These are phyloP conservation scores for Cercospora nicotianae DNA, from an alignment of 2,329 filamentous ascomycete genomes.

Conservation along the genomic window DNA sequence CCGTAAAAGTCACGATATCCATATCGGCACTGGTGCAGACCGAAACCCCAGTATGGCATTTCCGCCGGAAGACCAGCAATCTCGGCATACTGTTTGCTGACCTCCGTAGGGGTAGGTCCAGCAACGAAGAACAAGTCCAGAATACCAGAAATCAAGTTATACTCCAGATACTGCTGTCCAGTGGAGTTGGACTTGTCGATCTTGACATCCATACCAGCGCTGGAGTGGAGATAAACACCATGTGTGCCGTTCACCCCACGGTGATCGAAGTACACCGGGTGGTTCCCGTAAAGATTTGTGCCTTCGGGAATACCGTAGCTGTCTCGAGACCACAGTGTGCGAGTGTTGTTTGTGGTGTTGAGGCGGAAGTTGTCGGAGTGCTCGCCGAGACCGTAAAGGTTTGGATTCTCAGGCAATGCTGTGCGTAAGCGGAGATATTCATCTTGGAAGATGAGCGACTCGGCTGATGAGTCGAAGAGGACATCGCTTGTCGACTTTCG, in stretches of 20 bases:
- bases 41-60: constrained; percentile 55
- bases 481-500: constrained; percentile 32
- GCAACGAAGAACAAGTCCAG: constrained; percentile 62
- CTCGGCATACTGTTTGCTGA: constrained; percentile 51
- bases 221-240: constrained; percentile 69
- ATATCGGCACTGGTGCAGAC: constrained; percentile 52
- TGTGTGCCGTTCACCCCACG: constrained; percentile 57
- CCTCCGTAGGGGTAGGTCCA: constrained; percentile 48
- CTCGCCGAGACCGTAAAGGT: constrained; percentile 77
- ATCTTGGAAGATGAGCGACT: constrained; percentile 36
- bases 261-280: constrained; percentile 74
- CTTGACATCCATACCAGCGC: constrained; percentile 73
- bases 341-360: constrained; percentile 66
- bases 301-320: constrained; percentile 61
- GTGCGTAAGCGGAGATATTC: constrained; percentile 66
- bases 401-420: constrained; percentile 64
- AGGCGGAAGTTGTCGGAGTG: constrained; percentile 61
- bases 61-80: constrained; percentile 50
- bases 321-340: constrained; percentile 70
- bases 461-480: constrained; percentile 37
- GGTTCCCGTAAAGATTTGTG: constrained; percentile 69
- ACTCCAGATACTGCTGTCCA: constrained; percentile 68
- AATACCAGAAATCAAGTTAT: constrained; percentile 74
- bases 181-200: constrained; percentile 60
- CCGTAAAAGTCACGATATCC: constrained; percentile 53